Evolutionary conservation across 1,284 basidiomycete species (phyloP).

Genomic region (Fomitopsis schrenkii): DNA sequence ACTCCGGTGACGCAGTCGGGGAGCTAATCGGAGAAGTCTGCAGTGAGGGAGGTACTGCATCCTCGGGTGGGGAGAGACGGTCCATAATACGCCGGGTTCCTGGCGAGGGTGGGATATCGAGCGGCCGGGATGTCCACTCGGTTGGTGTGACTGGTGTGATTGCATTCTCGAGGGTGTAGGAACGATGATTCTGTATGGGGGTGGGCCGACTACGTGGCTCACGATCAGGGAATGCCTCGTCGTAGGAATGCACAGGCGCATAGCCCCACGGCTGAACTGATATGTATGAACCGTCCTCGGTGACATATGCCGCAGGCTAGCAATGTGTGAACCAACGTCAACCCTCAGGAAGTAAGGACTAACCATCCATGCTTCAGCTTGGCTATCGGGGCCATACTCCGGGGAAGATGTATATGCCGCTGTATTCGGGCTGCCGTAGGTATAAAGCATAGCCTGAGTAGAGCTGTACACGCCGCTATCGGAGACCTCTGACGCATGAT

Average conservation of each 20-base stretch:
- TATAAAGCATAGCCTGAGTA: too few species aligned
- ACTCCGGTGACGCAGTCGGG: neutral
- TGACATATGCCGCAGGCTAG: neutral
- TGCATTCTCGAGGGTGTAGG: conserved; percentile 4
- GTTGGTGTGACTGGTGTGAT: neutral
- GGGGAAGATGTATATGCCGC: too few species aligned
- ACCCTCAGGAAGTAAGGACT: neutral
- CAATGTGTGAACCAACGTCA: neutral
- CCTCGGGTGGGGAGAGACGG: neutral
- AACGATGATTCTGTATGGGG: neutral
- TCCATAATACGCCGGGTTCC: neutral
- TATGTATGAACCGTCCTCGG: neutral
- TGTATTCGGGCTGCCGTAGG: too few species aligned
- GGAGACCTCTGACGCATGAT: too few species aligned
- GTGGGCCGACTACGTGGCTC: neutral
- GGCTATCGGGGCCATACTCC: neutral
- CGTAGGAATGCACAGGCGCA: neutral
- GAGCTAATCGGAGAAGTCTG: neutral
- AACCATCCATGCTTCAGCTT: neutral
- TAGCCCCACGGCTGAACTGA: neutral
- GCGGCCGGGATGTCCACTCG: neutral
- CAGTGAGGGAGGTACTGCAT: neutral
- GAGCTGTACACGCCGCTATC: too few species aligned
- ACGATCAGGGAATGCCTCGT: neutral
- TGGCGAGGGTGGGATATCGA: neutral